phyloP scores from a whole-genome alignment of 371 early-diverging fungal genomes.

The Mucor circinelloides region DNA sequence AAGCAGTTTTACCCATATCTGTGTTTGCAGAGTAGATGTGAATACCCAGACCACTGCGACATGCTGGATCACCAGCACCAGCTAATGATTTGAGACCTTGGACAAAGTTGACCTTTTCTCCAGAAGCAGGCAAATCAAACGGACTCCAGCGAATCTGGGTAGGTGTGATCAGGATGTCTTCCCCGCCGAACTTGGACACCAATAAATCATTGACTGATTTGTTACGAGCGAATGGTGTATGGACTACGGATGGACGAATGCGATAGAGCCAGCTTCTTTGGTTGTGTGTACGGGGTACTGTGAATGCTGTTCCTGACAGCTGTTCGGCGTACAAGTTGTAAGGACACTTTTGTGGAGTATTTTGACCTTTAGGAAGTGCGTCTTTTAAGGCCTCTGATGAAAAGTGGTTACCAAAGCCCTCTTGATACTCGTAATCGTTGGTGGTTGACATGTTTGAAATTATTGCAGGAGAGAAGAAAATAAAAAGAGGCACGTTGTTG shows the following conservation, averaged over 20 bases:
- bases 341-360: conserved; percentile 91
- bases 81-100: conserved; percentile 84
- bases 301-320: conserved; percentile 95
- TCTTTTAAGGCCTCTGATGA: conserved; percentile 83
- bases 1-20: conserved; percentile 78
- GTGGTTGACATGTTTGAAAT: background rate
- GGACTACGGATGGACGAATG: conserved; percentile 91
- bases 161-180: conserved; percentile 67
- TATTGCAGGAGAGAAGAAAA: background rate
- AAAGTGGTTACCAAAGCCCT: conserved; percentile 85
- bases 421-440: conserved; percentile 55
- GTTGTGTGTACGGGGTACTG: conserved; percentile 85
- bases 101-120: conserved; percentile 73
- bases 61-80: conserved; percentile 88
- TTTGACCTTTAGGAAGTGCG: conserved; percentile 92
- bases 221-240: conserved; percentile 69
- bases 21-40: conserved; percentile 82
- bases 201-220: conserved; percentile 36
- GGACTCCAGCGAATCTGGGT: conserved; percentile 95
- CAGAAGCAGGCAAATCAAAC: conserved; percentile 68
- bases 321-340: conserved; percentile 95
- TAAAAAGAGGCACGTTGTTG: background rate
- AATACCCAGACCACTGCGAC: conserved; percentile 80
- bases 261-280: conserved; percentile 95
- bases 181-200: conserved; percentile 60